Conservation (phyloP, 2,329 filamentous ascomycete genomes). For the Cladophialophora exuberans region DNA sequence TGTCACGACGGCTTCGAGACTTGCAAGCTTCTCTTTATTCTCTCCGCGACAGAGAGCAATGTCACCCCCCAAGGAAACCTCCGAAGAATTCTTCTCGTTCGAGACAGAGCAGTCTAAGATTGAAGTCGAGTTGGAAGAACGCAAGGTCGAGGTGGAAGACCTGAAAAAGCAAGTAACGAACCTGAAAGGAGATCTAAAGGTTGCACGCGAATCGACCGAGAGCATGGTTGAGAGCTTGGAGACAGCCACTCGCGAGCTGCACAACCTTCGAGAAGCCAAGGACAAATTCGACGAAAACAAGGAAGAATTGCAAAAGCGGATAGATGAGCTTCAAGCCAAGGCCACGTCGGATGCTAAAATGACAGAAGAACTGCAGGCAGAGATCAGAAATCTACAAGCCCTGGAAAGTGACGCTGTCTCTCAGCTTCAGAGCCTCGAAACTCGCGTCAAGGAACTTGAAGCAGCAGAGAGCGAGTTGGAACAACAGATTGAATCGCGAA, state of each 20-base stretch:
- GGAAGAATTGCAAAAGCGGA: conserved; percentile 45
- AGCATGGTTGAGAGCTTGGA: conserved; percentile 70
- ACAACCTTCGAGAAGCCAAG: conserved; percentile 56
- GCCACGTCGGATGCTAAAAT: conserved; percentile 34
- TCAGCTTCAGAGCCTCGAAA: conserved; percentile 43
- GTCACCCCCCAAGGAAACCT: conserved; percentile 41
- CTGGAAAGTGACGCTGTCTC: conserved; percentile 46
- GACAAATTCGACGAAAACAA: conserved; percentile 52
- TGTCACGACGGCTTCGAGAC: conserved; percentile 40
- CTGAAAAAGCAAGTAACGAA: conserved; percentile 70
- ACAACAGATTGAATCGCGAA: conserved; percentile 30
- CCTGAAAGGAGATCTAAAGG: conserved; percentile 71
- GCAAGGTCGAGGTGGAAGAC: conserved; percentile 69
- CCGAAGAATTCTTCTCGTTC: conserved; percentile 87
- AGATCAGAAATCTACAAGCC: conserved; percentile 43
- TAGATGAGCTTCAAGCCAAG: conserved; percentile 45
- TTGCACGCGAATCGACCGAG: conserved; percentile 70
- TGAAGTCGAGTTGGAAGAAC: conserved; percentile 73
- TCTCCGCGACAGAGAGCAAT: conserved; percentile 42
- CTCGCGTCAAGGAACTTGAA: conserved; percentile 34
- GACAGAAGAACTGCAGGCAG: conserved; percentile 38
- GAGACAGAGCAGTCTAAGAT: conserved; percentile 83
- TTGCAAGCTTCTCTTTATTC: conserved; percentile 43
- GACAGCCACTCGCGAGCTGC: conserved; percentile 66
- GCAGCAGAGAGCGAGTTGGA: conserved; percentile 35